phyloP scores from a whole-genome alignment of 805 yeast genomes.

The Metschnikowia cubensis region DNA sequence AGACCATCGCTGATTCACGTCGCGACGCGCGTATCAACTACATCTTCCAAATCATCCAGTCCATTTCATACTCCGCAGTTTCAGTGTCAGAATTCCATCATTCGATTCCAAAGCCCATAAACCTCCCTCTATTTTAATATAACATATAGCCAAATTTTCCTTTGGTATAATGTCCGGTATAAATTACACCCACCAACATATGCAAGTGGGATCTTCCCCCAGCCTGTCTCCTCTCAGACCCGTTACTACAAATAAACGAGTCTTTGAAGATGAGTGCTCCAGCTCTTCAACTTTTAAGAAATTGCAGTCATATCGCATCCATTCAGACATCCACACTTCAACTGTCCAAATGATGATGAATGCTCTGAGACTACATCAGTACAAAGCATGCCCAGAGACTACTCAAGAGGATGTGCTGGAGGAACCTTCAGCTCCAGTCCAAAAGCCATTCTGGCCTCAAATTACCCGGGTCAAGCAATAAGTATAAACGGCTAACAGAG shows the following conservation, averaged over 20 bases:
- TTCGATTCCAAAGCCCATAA: too few relatives aligned
- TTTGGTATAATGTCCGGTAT: background rate
- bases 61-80: background rate
- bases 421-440: conserved; percentile 1
- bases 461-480: background rate
- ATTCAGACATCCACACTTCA: conserved; percentile 26
- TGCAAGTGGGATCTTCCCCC: background rate
- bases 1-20: conserved; percentile 1
- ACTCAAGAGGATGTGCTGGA: conserved; percentile 1
- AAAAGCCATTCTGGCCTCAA: conserved; percentile 18
- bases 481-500: too few relatives aligned
- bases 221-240: conserved; percentile 7
- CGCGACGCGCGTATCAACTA: conserved; percentile 2
- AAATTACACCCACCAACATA: background rate
- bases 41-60: too few relatives aligned
- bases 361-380: conserved; percentile 19
- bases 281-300: conserved; percentile 14
- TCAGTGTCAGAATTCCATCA: background rate
- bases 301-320: conserved; percentile 25
- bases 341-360: conserved; percentile 32
- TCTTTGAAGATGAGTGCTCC: conserved; percentile 12
- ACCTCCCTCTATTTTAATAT: too few relatives aligned
- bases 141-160: background rate
- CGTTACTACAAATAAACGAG: conserved; percentile 11
- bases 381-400: background rate